These are phyloP conservation scores for Erysiphe pulchra DNA, from an alignment of 2,329 filamentous ascomycete species.

Conservation along the genomic window DNA sequence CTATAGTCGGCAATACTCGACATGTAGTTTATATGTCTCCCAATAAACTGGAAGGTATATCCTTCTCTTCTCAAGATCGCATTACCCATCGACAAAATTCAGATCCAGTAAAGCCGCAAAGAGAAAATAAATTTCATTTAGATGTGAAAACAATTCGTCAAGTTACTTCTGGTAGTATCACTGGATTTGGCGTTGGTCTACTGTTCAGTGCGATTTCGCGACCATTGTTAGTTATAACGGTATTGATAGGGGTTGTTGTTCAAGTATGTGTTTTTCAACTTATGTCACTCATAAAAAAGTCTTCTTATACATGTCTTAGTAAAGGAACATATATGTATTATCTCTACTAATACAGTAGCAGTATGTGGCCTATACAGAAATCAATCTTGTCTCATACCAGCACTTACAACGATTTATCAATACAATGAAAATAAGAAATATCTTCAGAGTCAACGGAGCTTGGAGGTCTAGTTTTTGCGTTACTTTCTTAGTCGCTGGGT, in stretches of 20 bases:
- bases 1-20: no score
- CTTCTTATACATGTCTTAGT: constrained; percentile 1
- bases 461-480: constrained; percentile 33
- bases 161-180: not conserved
- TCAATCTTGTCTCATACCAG: constrained; percentile 15
- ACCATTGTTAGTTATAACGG: constrained; percentile 39
- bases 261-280: constrained; percentile 5
- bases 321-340: constrained; percentile 19
- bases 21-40: no score
- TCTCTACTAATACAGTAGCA: constrained; percentile 24
- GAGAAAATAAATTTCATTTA: not conserved
- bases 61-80: no score
- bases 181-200: constrained; percentile 16
- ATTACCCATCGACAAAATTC: no score
- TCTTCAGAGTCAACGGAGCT: constrained; percentile 13
- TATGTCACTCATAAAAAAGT: not conserved
- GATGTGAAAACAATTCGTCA: not conserved
- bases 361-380: no score
- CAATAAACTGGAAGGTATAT: no score
- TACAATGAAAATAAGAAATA: constrained; percentile 20
- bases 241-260: constrained; percentile 30
- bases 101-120: not conserved
- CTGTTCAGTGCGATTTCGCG: constrained; percentile 45
- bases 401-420: constrained; percentile 23
- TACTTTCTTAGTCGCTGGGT: constrained; percentile 46